Evolutionary conservation across 352 stramenopile genomes (phyloP).

Genomic region (Globisporangium parvum): DNA sequence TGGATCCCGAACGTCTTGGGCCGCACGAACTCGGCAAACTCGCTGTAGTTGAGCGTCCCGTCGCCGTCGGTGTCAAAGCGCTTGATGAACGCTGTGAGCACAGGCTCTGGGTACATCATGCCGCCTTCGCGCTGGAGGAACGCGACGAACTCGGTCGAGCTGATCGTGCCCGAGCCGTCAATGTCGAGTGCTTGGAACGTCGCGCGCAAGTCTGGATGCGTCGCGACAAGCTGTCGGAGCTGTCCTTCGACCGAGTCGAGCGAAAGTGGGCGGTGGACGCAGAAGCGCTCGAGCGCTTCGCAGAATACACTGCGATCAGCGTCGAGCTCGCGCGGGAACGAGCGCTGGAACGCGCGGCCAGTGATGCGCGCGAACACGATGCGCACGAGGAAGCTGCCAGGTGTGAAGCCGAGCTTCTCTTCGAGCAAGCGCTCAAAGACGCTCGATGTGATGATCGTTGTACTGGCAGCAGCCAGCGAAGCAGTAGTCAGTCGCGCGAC

Average conservation of each 20-base stretch:
- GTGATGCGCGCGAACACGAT: slow-evolving; percentile 30
- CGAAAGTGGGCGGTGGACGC: slow-evolving; percentile 21
- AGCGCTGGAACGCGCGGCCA: slow-evolving; percentile 13
- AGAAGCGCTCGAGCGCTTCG: slow-evolving; percentile 26
- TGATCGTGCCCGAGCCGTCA: slow-evolving; percentile 29
- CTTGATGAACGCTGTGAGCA: slow-evolving; percentile 32
- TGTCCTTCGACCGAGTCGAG: slow-evolving; percentile 36
- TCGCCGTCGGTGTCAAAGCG: slow-evolving; percentile 43
- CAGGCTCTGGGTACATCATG: slow-evolving; percentile 24
- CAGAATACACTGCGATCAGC: slow-evolving; percentile 11
- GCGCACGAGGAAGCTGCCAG: slow-evolving; percentile 17
- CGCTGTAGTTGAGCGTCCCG: slow-evolving; percentile 32
- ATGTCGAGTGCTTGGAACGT: slow-evolving; percentile 28
- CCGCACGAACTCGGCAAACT: slow-evolving; percentile 37
- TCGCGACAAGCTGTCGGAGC: slow-evolving; percentile 23
- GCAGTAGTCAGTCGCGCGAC: slow-evolving; percentile 15
- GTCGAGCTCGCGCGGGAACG: slow-evolving; percentile 9
- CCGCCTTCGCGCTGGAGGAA: slow-evolving; percentile 25
- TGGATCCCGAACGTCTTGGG: slow-evolving; percentile 39
- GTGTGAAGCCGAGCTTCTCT: slow-evolving; percentile 27
- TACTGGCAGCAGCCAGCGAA: slow-evolving; percentile 11
- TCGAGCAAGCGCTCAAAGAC: slow-evolving; percentile 24
- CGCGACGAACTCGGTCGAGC: slow-evolving; percentile 20
- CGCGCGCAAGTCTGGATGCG: slow-evolving; percentile 19
- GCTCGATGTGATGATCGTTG: slow-evolving; percentile 14